These are phyloP conservation scores for Phyllosticta paracitricarpa DNA, from an alignment of 2,329 filamentous ascomycete species.

Conservation along the genomic window DNA sequence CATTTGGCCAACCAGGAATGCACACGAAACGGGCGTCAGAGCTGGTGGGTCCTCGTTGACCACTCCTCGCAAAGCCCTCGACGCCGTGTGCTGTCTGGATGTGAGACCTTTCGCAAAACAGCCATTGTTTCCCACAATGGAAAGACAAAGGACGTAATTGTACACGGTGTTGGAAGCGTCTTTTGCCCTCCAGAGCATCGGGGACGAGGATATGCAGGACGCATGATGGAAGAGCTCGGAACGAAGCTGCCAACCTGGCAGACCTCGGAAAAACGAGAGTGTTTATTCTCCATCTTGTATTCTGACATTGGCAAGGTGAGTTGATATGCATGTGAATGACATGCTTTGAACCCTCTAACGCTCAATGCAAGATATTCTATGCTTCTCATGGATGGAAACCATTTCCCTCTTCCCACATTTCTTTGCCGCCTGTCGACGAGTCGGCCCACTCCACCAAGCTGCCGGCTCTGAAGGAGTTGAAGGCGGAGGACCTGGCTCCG, in stretches of 20 bases:
- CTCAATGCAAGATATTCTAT: conserved; percentile 50
- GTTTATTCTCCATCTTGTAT: conserved; percentile 63
- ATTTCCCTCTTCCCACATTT: conserved; percentile 63
- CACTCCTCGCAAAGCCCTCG: conserved; percentile 19
- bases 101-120: conserved; percentile 45
- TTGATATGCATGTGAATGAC: conserved; percentile 32
- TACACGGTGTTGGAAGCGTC: conserved; percentile 73
- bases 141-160: conserved; percentile 52
- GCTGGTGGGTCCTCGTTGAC: conserved; percentile 51
- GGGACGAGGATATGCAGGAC: conserved; percentile 61
- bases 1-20: conserved; percentile 41
- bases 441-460: conserved; percentile 6
- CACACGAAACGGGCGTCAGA: conserved; percentile 46
- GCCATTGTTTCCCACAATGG: conserved; percentile 37
- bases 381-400: conserved; percentile 62
- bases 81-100: conserved; percentile 46
- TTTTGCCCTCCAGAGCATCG: conserved; percentile 59
- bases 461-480: conserved; percentile 37
- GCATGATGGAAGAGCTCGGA: conserved; percentile 62
- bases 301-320: conserved; percentile 41
- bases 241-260: conserved; percentile 44
- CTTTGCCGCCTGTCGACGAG: conserved; percentile 41
- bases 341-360: not conserved
- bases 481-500: conserved; percentile 48
- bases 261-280: conserved; percentile 34